Evolutionary conservation across 2,329 filamentous ascomycete species (phyloP).

Genomic region (Pyricularia grisea): DNA sequence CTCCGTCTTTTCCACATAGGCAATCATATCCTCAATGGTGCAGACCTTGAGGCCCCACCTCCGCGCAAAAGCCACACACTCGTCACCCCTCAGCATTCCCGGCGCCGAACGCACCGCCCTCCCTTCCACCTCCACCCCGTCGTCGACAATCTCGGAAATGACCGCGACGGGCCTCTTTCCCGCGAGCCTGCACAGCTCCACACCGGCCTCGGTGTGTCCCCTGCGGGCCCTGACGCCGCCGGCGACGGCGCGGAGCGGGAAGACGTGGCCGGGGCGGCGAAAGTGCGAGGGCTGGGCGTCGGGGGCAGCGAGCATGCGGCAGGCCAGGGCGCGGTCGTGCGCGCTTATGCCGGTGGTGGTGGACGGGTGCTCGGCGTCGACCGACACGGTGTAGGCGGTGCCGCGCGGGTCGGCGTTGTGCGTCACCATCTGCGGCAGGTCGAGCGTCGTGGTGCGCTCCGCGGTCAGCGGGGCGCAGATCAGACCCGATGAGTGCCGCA

Average conservation of each 20-base stretch:
- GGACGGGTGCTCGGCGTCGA: conserved; percentile 65
- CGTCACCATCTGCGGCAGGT: conserved; percentile 82
- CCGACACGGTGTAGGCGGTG: conserved; percentile 87
- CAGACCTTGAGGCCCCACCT: conserved; percentile 87
- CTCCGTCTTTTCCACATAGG: conserved; percentile 68
- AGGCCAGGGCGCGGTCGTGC: conserved; percentile 75
- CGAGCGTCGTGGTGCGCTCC: conserved; percentile 57
- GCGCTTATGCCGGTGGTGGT: conserved; percentile 88
- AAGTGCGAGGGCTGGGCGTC: conserved; percentile 50
- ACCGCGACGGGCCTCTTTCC: conserved; percentile 70
- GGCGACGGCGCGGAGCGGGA: conserved; percentile 69
- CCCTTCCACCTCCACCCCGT: conserved; percentile 64
- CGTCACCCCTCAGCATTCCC: conserved; percentile 90
- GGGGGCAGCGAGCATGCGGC: conserved; percentile 65
- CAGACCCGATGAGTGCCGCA: conserved; percentile 82
- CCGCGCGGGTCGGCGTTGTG: conserved; percentile 69
- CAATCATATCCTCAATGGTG: conserved; percentile 85
- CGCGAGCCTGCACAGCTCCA: conserved; percentile 81
- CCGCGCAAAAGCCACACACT: conserved; percentile 78
- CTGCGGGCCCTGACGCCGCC: conserved; percentile 73
- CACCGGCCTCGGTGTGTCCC: conserved; percentile 89
- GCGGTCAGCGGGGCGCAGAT: conserved; percentile 80
- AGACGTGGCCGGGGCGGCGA: conserved; percentile 78
- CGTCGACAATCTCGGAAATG: conserved; percentile 87
- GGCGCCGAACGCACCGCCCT: conserved; percentile 53